Base-by-base conservation (phyloP, 805 yeast genomes). In the Candida xiaguanensis region DNA sequence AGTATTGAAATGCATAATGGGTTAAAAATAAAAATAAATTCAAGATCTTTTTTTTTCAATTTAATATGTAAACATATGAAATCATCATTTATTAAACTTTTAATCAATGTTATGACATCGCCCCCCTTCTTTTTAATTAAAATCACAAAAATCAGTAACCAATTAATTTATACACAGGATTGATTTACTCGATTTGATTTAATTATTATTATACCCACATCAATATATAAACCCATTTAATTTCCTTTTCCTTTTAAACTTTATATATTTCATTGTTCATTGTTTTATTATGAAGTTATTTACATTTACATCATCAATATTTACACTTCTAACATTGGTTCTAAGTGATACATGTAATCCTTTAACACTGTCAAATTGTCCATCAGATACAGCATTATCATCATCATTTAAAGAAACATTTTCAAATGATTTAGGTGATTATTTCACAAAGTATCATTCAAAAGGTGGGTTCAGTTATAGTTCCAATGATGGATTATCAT, bases 401-500 rank as follows among this genome's bases (percentile, higher is more conserved):
- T 32, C 56, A 2, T 53, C 67, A 1, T 58, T 63, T 45, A 45
- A 45, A 28, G 67, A 62, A 40, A 52, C 53, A 18, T 63, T 63
- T 45, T 24, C 43, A 8, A 23, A 26, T 9, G 42, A 44, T 11
- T 34, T 51, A 29, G 54, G 58, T 2, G 37, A 46, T 18, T 53
- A 55, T 35, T 57, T 58, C 36, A 38, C 36, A 18, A 56, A 32
- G 5, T 40, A 50, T 8, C 37, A 46, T 5, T 43, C 48, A 2
- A 41, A 44, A 22, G 65, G 67, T 4, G 43, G 55, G 3, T 72
- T 69, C 49, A 48, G 66, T 7, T 42, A 32, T 15, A 33, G 40
- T 14, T 14, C 20, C 15, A 67, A 63, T 6, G 74, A 75, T 19
- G 97, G 97, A n/a, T 61, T 81, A 9, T 53, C 63, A 28, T 59